Percentiles rank a stretch among this genome's conserved stretches.
phyloP scores from a whole-genome alignment of 768 basidiomycete genomes.

The Russula sp. region DNA sequence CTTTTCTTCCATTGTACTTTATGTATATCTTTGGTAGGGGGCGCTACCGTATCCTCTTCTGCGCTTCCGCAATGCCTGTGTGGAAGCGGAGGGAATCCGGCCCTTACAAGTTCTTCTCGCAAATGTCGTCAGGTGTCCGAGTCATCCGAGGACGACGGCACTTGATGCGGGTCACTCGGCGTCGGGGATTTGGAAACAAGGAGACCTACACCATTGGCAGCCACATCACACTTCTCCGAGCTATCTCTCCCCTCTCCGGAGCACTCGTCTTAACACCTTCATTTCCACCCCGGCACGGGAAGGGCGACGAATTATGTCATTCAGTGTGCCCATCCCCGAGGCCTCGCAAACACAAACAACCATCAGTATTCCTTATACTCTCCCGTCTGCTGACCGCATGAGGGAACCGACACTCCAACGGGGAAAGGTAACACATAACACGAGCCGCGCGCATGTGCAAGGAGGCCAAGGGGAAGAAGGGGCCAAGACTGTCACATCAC shows the following conservation, averaged over 20 bases:
- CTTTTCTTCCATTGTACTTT: background rate
- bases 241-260: constrained; percentile 3
- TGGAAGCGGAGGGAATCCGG: constrained; percentile 21
- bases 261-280: background rate
- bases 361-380: background rate
- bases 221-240: constrained; percentile 8
- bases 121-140: constrained; percentile 22
- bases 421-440: constrained; percentile 14
- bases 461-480: background rate
- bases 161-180: constrained; percentile 10
- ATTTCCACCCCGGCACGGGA: background rate
- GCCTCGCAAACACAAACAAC: background rate
- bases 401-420: background rate
- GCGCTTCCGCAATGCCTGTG: constrained; percentile 17
- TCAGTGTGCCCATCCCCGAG: constrained; percentile 4
- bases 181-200: constrained; percentile 18
- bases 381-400: constrained; percentile 11
- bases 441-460: constrained; percentile 7
- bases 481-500: constrained; percentile 4
- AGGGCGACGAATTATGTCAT: constrained; percentile 27
- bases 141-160: constrained; percentile 27
- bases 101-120: constrained; percentile 11
- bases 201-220: constrained; percentile 25
- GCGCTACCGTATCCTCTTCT: constrained; percentile 2
- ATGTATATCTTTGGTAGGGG: constrained; percentile 8